phyloP scores from a whole-genome alignment of 345 rosid genomes.

The Physaria fendleri region DNA sequence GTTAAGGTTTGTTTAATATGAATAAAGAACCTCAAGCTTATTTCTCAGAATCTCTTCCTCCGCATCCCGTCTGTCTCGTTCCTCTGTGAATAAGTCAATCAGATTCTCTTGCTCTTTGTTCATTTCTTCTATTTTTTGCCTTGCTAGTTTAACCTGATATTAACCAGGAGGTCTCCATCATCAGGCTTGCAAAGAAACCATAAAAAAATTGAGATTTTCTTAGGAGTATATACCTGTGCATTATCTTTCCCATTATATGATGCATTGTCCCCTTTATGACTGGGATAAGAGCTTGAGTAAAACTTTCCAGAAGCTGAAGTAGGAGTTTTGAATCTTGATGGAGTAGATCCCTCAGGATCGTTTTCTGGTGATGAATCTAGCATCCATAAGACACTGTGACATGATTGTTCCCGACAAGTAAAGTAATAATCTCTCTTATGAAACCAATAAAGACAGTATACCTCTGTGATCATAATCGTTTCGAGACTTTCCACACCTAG shows the following conservation, averaged over 20 bases:
- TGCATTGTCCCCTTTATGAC: conserved; percentile 24
- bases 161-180: conserved; percentile 8
- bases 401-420: conserved; percentile 6
- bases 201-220: conserved; percentile 15
- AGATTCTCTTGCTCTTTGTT: conserved; percentile 67
- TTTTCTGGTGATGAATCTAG: conserved; percentile 48
- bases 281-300: conserved; percentile 24
- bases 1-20: neutral
- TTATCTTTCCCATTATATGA: conserved; percentile 29
- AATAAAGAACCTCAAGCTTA: conserved; percentile 51
- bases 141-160: conserved; percentile 47
- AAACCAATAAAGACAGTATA: conserved; percentile 12
- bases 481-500: conserved; percentile 35
- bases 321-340: conserved; percentile 23
- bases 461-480: conserved; percentile 39
- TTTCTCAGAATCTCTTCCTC: conserved; percentile 67
- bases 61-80: conserved; percentile 58
- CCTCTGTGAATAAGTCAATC: conserved; percentile 64
- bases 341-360: conserved; percentile 21
- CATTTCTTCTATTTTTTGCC: conserved; percentile 47
- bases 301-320: conserved; percentile 33
- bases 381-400: conserved; percentile 13
- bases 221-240: conserved; percentile 6
- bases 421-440: neutral
- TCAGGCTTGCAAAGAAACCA: conserved; percentile 4